Evolutionary conservation across 2,329 filamentous ascomycete species (phyloP).

Genomic region (Colletotrichum viniferum): DNA sequence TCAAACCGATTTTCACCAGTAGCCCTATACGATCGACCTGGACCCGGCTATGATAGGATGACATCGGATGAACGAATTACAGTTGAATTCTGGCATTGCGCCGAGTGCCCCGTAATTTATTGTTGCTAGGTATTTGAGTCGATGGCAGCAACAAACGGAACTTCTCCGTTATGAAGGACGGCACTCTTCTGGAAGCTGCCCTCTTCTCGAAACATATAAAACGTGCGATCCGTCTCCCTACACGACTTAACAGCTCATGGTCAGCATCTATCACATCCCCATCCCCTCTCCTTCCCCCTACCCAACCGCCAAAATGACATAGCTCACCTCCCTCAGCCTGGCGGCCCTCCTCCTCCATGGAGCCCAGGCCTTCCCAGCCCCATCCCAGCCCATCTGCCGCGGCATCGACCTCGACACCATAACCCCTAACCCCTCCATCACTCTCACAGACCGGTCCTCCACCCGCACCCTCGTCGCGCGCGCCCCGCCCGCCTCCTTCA

Average conservation of each 20-base stretch:
- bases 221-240: fast-evolving
- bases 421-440: not conserved
- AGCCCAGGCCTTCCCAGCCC: not conserved
- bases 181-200: not conserved
- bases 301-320: not conserved
- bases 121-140: not conserved
- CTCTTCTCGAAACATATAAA: not conserved
- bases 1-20: not conserved
- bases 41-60: not conserved
- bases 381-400: not conserved
- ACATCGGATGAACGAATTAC: not conserved
- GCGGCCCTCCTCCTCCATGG: not conserved
- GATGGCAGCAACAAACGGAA: not conserved
- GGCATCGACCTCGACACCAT: not conserved
- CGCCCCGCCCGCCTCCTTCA: not conserved
- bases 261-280: not conserved
- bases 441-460: not conserved
- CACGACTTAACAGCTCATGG: fast-evolving
- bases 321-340: not conserved
- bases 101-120: not conserved
- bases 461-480: not conserved
- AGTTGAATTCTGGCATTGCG: not conserved
- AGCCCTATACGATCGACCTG: not conserved
- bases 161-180: not conserved
- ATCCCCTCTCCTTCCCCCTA: not conserved